Evolutionary conservation across 2,329 filamentous ascomycete genomes (phyloP), one percentile per base, ranked within the genome.

Genomic region (Lasiodiplodia citricola): DNA sequence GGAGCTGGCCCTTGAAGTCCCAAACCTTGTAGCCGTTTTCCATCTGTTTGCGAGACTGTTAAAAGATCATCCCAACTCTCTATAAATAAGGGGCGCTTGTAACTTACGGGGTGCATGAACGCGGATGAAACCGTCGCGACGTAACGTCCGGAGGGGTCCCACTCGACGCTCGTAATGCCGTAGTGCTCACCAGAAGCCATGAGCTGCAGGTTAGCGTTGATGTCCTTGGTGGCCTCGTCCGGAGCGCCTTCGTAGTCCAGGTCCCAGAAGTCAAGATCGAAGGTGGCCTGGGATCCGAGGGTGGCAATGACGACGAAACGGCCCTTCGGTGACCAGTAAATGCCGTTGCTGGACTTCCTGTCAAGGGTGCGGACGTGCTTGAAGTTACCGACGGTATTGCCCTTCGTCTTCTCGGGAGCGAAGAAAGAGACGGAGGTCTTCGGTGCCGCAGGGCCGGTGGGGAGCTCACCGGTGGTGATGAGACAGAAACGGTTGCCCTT

Each of bases 271-370:
- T 99, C 96, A 70, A 99, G 89, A 72, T 99, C 96, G 72, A 93
- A 97, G 83, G 91, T 95, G 82, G 97, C 93, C 79, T 94, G 91
- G 76, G 94, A 97, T 82, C 92, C 90, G 66, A 99, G 93, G 13
- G 96, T 96, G 66, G 94, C 96, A 67, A 99, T 90, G 57, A 98
- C 91, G 47, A 98, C 95, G 77, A 99, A 99, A 60, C 96, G 91
- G 66, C 96, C 96, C 80, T 91, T 93, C 28, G 96, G 96, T 23
- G 94, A 97, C 96, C 96, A 99, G 89, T 98, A 98, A 78, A 99
- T 99, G 73, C 93, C 94, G 78, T 99, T 99, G 88, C 92, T 97
- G 84, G 96, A 98, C 90, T 98, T 98, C 90, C 98, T 98, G 76
- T 99, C 96, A 68, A 97, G 86, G 10, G 94, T 98, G 72, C 94